These are phyloP conservation scores for Eutypa lata DNA, from an alignment of 2,329 filamentous ascomycete genomes.

Conservation along the genomic window DNA sequence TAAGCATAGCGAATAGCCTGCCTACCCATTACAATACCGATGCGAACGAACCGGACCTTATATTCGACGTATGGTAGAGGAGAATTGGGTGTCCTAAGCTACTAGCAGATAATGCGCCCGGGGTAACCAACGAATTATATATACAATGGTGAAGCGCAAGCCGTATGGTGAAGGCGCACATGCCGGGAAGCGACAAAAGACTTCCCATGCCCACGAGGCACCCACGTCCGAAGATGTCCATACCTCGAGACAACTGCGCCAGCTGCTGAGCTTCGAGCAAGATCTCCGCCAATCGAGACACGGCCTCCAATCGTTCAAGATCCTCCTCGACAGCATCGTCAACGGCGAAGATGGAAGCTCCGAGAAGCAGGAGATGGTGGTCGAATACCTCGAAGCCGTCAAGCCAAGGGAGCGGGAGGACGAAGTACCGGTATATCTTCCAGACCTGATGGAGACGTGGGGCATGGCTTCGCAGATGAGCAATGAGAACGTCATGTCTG, in stretches of 20 bases:
- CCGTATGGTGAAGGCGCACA: constrained; percentile 32
- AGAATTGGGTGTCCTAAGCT: too few species aligned
- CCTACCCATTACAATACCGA: too few species aligned
- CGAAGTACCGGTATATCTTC: constrained; percentile 62
- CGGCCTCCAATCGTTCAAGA: constrained; percentile 73
- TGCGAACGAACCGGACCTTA: not conserved
- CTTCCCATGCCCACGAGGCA: constrained; percentile 46
- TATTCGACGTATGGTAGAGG: too few species aligned
- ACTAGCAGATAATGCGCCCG: too few species aligned
- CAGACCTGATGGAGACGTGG: constrained; percentile 86
- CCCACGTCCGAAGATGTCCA: constrained; percentile 60
- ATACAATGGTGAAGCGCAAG: constrained; percentile 28
- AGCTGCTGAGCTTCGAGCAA: constrained; percentile 68
- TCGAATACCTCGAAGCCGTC: constrained; percentile 63
- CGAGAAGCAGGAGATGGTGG: constrained; percentile 57
- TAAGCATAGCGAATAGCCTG: too few species aligned
- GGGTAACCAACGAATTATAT: constrained; percentile 6
- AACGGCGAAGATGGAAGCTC: constrained; percentile 46
- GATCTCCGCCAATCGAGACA: constrained; percentile 65
- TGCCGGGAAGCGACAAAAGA: constrained; percentile 52
- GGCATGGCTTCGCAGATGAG: constrained; percentile 75
- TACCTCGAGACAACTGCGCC: constrained; percentile 63
- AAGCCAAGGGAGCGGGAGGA: constrained; percentile 50
- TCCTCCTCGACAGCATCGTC: constrained; percentile 63
- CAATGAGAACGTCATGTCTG: constrained; percentile 77